Evolutionary conservation across 331 rosid genomes (phyloP), one percentile per base, ranked within the genome.

Genomic region (Spiraea crenata): DNA sequence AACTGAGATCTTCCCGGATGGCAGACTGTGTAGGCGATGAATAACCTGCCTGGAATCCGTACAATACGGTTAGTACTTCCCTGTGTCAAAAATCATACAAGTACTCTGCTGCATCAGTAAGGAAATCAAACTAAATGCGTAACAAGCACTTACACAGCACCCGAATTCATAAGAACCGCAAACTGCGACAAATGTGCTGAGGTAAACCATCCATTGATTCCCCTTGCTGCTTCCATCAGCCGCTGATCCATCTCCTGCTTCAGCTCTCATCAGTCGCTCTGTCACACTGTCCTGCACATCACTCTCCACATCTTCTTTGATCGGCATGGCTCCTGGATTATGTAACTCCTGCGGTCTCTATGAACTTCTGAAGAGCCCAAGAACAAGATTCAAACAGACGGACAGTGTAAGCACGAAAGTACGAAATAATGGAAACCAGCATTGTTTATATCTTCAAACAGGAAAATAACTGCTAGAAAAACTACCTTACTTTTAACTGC

Each of bases 21-120:
- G 85, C 97, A 57, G 70, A 72, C 74, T 93, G 90, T 40, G 91
- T 80, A 6, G 99, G 99, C 34, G 99, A 93, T 49, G 99, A 93
- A 79, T 91, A 93, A 65, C 99, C 99, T 42, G 68, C 92, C 99
- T 93, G 86, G n/a, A 81, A 81, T 46, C 57, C 37, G 3, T 42
- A 25, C 60, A 52, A 69, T 48, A 31, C 15, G 44, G 65, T 69
- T 34, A 61, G 9, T 20, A 63, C 19, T 6, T 17, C n/a, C 61
- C 4, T 10, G n/a, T 47, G 10, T 25, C 7, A 20, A 15, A 46
- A 5, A 56, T 45, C n/a, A 54, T 3, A 42, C 31, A 25, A 25
- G 31, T 25, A 25, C 31, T 25, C 31, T 25, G 31, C 31, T 25
- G 31, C 31, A 25, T 25, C n/a, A 9, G 20, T 7, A 73, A 51